Conservation (phyloP, 169 alveolate species). For the Plasmodium vivax region DNA sequence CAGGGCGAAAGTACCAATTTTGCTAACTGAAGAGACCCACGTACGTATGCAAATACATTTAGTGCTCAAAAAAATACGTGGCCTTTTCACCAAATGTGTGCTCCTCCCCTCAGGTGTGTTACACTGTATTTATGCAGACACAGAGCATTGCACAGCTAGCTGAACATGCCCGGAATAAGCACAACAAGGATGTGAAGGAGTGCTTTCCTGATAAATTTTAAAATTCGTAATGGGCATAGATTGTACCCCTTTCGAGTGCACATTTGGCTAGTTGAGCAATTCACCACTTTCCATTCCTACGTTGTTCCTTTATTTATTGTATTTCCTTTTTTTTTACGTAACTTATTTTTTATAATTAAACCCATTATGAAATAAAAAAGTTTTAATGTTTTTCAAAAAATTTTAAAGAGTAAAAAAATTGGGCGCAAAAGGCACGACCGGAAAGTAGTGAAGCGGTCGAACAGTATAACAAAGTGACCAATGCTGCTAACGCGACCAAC, state of each 20-base stretch:
- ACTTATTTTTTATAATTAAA: background rate
- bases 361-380: background rate
- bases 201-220: slow-evolving; percentile 74
- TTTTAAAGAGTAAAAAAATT: background rate
- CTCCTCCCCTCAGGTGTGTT: slow-evolving; percentile 42
- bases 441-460: background rate
- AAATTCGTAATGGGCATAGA: background rate
- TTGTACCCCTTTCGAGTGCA: background rate
- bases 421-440: background rate
- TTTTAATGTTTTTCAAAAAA: background rate
- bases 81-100: background rate
- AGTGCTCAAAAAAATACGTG: background rate
- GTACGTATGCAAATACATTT: background rate
- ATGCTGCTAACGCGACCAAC: background rate
- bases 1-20: background rate
- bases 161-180: slow-evolving; percentile 74
- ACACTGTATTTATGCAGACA: slow-evolving; percentile 75
- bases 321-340: background rate
- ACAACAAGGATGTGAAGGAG: slow-evolving; percentile 72
- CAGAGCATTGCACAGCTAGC: slow-evolving; percentile 76
- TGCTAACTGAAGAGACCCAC: background rate
- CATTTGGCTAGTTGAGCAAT: background rate
- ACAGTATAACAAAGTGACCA: background rate
- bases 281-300: background rate
- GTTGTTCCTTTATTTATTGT: background rate